phyloP scores from a whole-genome alignment of 257 asterid species.

The Plantago ovata region DNA sequence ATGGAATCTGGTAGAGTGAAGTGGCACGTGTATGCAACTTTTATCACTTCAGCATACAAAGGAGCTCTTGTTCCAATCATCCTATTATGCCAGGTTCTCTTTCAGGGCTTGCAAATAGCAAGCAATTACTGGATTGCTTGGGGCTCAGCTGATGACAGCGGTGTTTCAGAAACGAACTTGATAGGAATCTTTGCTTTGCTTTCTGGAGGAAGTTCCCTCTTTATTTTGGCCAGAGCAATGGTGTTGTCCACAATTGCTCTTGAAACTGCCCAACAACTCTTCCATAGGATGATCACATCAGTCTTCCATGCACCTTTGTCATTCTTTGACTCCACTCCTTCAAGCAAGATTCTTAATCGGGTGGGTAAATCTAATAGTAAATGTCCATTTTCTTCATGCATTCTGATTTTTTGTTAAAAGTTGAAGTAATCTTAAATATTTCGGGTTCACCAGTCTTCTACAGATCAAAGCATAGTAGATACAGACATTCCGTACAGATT shows the following conservation, averaged over 20 bases:
- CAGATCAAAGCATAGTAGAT: constrained; percentile 85
- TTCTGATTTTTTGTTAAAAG: neutral
- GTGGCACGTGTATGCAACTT: constrained; percentile 70
- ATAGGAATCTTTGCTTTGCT: constrained; percentile 58
- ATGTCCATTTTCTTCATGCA: neutral
- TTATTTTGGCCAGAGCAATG: constrained; percentile 72
- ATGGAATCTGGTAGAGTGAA: constrained; percentile 68
- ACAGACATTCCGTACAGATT: constrained; percentile 77
- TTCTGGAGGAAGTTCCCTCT: constrained; percentile 75
- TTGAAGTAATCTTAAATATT: neutral
- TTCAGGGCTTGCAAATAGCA: constrained; percentile 73
- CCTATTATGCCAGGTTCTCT: constrained; percentile 65
- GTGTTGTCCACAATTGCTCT: constrained; percentile 69
- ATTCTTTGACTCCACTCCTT: constrained; percentile 75
- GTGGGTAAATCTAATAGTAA: constrained; percentile 28
- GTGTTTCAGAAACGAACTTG: constrained; percentile 37
- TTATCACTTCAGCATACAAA: constrained; percentile 63
- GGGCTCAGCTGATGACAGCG: constrained; percentile 56
- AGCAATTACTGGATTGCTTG: constrained; percentile 93
- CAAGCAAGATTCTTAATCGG: constrained; percentile 82
- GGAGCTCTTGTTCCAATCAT: constrained; percentile 72
- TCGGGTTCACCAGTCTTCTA: constrained; percentile 50
- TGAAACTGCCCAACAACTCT: constrained; percentile 65
- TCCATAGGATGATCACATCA: constrained; percentile 52
- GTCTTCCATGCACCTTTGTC: constrained; percentile 73